Conservation (phyloP, 176 grass and related monocot species). For the Oropetium thomaeum region DNA sequence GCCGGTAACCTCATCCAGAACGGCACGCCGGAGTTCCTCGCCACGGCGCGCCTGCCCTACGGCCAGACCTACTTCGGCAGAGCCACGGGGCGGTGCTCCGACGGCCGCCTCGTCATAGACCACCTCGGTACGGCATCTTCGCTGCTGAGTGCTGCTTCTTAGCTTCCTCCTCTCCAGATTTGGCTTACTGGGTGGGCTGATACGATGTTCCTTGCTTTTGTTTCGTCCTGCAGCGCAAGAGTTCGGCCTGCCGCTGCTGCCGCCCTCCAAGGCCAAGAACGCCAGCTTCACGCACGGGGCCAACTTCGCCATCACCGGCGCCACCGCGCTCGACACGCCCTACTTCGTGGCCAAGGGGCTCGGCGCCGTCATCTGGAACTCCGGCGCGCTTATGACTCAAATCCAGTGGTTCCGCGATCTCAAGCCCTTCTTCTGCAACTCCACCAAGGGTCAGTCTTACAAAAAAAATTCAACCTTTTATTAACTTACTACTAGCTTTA, state of each 20-base stretch:
- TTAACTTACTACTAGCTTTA: background rate
- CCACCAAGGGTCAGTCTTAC: constrained; percentile 50
- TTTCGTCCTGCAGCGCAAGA: constrained; percentile 54
- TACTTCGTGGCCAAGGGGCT: constrained; percentile 70
- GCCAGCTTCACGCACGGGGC: constrained; percentile 61
- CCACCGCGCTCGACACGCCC: constrained; percentile 73
- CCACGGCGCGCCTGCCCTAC: constrained; percentile 65
- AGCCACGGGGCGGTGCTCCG: constrained; percentile 79
- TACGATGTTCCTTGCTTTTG: constrained; percentile 6
- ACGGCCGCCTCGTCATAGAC: constrained; percentile 83
- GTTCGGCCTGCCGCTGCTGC: constrained; percentile 62
- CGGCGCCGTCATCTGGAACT: constrained; percentile 66
- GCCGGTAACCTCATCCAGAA: constrained; percentile 67
- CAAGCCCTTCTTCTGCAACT: constrained; percentile 79
- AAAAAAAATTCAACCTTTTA: background rate
- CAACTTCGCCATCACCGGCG: constrained; percentile 92
- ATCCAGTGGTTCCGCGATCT: constrained; percentile 88
- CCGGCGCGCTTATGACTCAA: constrained; percentile 69
- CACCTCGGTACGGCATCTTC: constrained; percentile 41
- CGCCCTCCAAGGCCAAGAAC: constrained; percentile 68
- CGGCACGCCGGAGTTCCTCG: constrained; percentile 44
- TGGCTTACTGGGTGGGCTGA: constrained; percentile 7
- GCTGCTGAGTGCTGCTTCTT: background rate
- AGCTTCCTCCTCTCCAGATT: constrained; percentile 12
- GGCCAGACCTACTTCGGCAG: constrained; percentile 73